Evolutionary conservation across 352 stramenopile genomes (phyloP).

Genomic region (Bremia lactucae): DNA sequence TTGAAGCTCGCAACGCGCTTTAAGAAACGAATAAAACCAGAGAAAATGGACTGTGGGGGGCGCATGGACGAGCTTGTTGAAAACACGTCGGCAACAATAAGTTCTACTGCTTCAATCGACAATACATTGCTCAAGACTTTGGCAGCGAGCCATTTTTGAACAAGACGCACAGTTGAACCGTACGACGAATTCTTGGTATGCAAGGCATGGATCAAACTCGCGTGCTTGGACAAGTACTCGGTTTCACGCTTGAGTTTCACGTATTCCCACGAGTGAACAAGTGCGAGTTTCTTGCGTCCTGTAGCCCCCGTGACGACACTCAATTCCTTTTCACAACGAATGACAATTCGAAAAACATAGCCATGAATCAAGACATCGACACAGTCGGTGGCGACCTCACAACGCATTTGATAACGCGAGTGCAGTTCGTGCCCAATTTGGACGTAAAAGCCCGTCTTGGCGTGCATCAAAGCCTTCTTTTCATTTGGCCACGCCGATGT

Average conservation of each 20-base stretch:
- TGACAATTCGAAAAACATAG: slow-evolving; percentile 76
- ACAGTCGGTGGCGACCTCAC: slow-evolving; percentile 58
- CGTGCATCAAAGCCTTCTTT: slow-evolving; percentile 61
- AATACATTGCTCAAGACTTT: slow-evolving; percentile 69
- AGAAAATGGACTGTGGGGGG: slow-evolving; percentile 63
- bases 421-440: slow-evolving; percentile 77
- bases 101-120: slow-evolving; percentile 58
- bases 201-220: slow-evolving; percentile 64
- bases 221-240: slow-evolving; percentile 55
- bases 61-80: slow-evolving; percentile 33
- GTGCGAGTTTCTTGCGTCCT: slow-evolving; percentile 41
- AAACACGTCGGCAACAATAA: slow-evolving; percentile 73
- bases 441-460: slow-evolving; percentile 86
- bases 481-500: slow-evolving; percentile 82
- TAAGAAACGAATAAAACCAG: slow-evolving; percentile 71
- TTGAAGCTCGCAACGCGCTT: slow-evolving; percentile 61
- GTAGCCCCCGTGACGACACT: slow-evolving; percentile 45
- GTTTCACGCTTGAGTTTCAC: slow-evolving; percentile 46
- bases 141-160: slow-evolving; percentile 69
- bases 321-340: slow-evolving; percentile 73
- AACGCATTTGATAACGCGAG: slow-evolving; percentile 41
- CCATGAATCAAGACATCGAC: slow-evolving; percentile 78
- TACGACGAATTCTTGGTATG: slow-evolving; percentile 70
- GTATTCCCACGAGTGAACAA: slow-evolving; percentile 56
- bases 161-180: slow-evolving; percentile 69